Evolutionary conservation across 2,329 filamentous ascomycete genomes (phyloP).

Genomic region (Trichoderma atrobrunneum): DNA sequence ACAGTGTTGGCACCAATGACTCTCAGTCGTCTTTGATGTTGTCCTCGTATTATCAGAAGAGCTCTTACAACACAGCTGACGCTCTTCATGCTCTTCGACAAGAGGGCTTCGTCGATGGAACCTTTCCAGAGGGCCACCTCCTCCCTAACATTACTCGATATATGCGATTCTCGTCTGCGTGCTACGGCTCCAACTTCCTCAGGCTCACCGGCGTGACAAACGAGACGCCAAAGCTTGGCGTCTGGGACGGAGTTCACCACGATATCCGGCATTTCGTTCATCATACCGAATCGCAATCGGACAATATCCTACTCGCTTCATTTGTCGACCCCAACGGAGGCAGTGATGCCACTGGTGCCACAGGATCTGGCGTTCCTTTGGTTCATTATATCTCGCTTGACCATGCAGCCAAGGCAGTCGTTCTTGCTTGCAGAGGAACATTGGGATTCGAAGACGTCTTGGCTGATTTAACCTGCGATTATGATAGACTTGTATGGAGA

Average conservation of each 20-base stretch:
- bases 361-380: constrained; percentile 64
- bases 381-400: constrained; percentile 73
- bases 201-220: constrained; percentile 60
- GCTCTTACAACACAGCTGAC: constrained; percentile 47
- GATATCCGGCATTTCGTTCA: constrained; percentile 63
- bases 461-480: constrained; percentile 72
- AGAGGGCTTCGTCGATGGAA: constrained; percentile 54
- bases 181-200: constrained; percentile 63
- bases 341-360: constrained; percentile 62
- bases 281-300: constrained; percentile 57
- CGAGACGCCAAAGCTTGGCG: constrained; percentile 43
- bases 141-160: constrained; percentile 62
- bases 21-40: constrained; percentile 54
- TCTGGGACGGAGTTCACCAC: constrained; percentile 50
- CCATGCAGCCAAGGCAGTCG: constrained; percentile 67
- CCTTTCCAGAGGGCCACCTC: constrained; percentile 59
- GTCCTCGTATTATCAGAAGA: constrained; percentile 48
- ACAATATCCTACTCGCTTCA: constrained; percentile 64
- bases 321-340: constrained; percentile 69
- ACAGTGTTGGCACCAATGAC: constrained; percentile 56
- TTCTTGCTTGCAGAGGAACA: constrained; percentile 70
- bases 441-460: constrained; percentile 71
- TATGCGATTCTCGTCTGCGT: constrained; percentile 64
- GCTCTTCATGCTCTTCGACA: constrained; percentile 48
- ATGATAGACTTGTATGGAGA: constrained; percentile 63